phyloP scores from a whole-genome alignment of 768 basidiomycete species.

The Asterophora parasitica region DNA sequence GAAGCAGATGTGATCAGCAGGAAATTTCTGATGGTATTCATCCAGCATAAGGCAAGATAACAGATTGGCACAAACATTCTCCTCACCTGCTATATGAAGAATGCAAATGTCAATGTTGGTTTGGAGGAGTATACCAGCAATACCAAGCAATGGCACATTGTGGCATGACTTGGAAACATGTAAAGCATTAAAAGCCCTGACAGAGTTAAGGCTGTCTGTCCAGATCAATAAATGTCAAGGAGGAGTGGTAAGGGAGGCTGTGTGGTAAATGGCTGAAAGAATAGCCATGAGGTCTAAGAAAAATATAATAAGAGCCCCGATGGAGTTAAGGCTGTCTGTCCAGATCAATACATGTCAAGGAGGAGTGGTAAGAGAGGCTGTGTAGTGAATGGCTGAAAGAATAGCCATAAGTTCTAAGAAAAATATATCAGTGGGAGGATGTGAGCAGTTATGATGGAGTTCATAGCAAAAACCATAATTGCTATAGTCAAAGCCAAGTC shows the following conservation, averaged over 20 bases:
- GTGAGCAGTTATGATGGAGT: not conserved
- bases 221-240: conserved; percentile 13
- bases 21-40: conserved; percentile 11
- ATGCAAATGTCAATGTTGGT: conserved; percentile 15
- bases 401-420: conserved; percentile 9
- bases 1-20: conserved; percentile 12
- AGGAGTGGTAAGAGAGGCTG: conserved; percentile 4
- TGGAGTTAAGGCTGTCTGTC: conserved; percentile 16
- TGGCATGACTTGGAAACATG: conserved; percentile 5
- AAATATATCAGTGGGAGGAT: conserved; percentile 18
- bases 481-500: conserved; percentile 11
- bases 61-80: conserved; percentile 15
- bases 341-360: conserved; percentile 13
- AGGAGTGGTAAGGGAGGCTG: conserved; percentile 4
- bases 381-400: conserved; percentile 4
- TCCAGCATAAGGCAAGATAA: conserved; percentile 16
- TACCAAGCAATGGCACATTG: conserved; percentile 1
- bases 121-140: conserved; percentile 7
- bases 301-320: conserved; percentile 18
- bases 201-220: conserved; percentile 17
- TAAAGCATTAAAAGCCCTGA: conserved; percentile 10
- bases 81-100: conserved; percentile 13
- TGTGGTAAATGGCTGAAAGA: conserved; percentile 4
- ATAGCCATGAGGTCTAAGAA: conserved; percentile 9
- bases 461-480: conserved; percentile 15